Evolutionary conservation across 441 rosid genomes (phyloP).

Genomic region (Arabidopsis hybrid): DNA sequence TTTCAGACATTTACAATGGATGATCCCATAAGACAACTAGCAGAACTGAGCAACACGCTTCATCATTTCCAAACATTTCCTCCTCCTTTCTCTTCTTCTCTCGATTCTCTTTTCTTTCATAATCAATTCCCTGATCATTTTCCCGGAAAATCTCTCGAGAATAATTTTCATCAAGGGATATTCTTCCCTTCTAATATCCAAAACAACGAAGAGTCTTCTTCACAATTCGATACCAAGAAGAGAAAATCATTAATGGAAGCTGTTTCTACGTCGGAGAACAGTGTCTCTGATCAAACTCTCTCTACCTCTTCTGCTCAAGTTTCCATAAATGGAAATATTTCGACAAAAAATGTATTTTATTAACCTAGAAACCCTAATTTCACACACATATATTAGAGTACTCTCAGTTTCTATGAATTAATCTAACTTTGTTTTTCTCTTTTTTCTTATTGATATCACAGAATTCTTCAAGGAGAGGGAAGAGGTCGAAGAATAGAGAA

Average conservation of each 20-base stretch:
- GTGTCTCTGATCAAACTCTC: conserved; percentile 42
- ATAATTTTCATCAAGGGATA: conserved; percentile 28
- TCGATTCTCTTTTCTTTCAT: conserved; percentile 38
- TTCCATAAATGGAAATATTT: conserved; percentile 35
- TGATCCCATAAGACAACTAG: conserved; percentile 46
- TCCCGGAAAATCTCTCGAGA: conserved; percentile 28
- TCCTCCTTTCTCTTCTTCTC: conserved; percentile 36
- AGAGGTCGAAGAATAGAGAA: conserved; percentile 54
- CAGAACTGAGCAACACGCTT: conserved; percentile 45
- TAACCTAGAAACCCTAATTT: conserved; percentile 33
- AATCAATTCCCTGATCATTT: conserved; percentile 29
- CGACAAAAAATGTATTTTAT: conserved; percentile 27
- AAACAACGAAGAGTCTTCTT: conserved; percentile 25
- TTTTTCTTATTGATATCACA: background rate
- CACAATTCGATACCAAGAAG: conserved; percentile 39
- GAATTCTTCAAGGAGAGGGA: conserved; percentile 57
- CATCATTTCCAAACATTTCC: conserved; percentile 40
- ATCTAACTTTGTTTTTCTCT: background rate
- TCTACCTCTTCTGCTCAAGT: conserved; percentile 37
- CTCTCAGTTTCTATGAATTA: background rate
- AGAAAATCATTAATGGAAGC: conserved; percentile 30
- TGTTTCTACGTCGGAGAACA: conserved; percentile 43
- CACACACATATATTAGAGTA: background rate
- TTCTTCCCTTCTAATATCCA: conserved; percentile 29
- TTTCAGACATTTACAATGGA: conserved; percentile 35